A percentile compares a stretch with the other conserved stretches of the same genome.
Conservation (phyloP, 1,284 basidiomycete species). For the Puccinia polysora region DNA sequence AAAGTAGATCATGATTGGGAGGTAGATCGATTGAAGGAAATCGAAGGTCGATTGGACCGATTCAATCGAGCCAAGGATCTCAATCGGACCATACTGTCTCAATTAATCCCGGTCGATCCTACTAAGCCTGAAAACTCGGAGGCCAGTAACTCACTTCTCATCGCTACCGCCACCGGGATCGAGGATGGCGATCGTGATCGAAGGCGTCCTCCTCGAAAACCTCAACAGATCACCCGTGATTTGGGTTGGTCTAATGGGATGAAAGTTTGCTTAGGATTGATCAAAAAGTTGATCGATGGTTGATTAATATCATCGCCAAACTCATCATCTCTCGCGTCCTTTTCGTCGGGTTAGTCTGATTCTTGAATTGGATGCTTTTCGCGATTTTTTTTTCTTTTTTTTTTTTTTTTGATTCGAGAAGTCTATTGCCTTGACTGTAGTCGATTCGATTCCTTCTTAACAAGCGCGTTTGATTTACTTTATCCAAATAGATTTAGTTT, state of each 20-base stretch:
- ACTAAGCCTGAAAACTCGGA: background rate
- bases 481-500: no score
- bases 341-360: no score
- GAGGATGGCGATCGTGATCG: background rate
- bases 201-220: background rate
- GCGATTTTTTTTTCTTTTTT: no score
- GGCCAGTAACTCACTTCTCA: background rate
- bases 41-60: background rate
- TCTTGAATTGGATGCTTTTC: no score
- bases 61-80: background rate
- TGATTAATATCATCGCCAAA: no score
- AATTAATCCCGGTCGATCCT: background rate
- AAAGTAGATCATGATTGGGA: background rate
- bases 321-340: no score
- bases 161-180: background rate
- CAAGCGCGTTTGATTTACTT: no score
- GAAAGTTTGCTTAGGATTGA: background rate
- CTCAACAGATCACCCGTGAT: background rate
- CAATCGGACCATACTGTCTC: background rate
- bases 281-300: constrained; percentile 7
- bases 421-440: no score
- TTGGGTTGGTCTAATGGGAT: background rate
- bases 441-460: no score
- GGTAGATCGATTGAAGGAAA: background rate
- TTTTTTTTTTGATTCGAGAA: no score